Base-by-base conservation (phyloP, 768 basidiomycete species). In the Serendipita indica region DNA sequence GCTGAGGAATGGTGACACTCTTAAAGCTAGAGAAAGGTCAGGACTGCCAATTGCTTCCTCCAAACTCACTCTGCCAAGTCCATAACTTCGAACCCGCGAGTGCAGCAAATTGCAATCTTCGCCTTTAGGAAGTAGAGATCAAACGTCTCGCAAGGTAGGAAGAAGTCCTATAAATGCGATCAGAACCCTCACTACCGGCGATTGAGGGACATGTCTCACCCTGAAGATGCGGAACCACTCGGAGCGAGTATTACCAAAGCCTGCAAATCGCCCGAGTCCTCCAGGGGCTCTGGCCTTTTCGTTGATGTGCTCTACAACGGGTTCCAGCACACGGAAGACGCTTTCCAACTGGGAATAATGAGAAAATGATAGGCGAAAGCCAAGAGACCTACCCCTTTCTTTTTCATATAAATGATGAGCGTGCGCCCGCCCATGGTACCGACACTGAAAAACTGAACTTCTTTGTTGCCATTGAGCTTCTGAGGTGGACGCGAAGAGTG, bases 31-130 rank as follows among this genome's bases (percentile, higher is more conserved):
- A 18, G 37, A 20, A n/a, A 20, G 12, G 30, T 32, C 20, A 61
- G 60, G 25, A 28, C 3, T 13, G 45, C 59, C 33, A 61, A 35
- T 57, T 52, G 10, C 18, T 3, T 35, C 39, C 16, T 13, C 32
- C 5, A 57, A 57, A 70, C 87, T 43, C 73, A 94, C 88, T 93
- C 89, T 22, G 82, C 81, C 39, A 97, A 77, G 64, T 97, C 90
- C 87, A 98, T 97, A 65, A 97, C 94, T 70, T 97, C 93, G 65
- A 97, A 97, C 37, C 93, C 92, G 66, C 89, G 89, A 0, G 87
- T 83, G 64, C 93, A 93, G 28, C 96, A 77, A 59, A 99, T 87
- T 2, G 88, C 92, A 62, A 99, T 86, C 71, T 86, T 88, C 6
- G 87, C 86, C 68, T 93, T 92, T 59, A 97, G 74, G 77, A 97